Percentiles rank a stretch among this genome's conserved stretches.
Conservation (phyloP, 371 early-diverging fungal species). For the Rhizopus arrhizus region DNA sequence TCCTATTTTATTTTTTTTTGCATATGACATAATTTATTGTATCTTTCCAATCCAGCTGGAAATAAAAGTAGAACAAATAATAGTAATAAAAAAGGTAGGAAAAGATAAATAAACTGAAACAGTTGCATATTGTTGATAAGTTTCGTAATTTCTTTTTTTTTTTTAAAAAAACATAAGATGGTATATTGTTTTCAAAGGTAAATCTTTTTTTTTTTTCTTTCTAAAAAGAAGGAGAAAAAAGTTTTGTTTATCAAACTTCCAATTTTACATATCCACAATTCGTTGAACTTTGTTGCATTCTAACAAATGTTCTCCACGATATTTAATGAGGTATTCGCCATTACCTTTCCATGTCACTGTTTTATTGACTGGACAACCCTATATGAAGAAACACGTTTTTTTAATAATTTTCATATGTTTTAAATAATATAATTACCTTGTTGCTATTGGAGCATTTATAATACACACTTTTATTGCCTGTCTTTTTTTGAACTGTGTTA, state of each 20-base stretch:
- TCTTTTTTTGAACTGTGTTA: constrained; percentile 60
- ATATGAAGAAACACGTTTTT: constrained; percentile 1
- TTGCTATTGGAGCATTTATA: constrained; percentile 56
- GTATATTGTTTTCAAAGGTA: constrained; percentile 1
- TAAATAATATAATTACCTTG: constrained; percentile 29
- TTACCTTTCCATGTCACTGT: constrained; percentile 68
- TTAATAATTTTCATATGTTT: background rate
- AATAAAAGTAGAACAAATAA: no score
- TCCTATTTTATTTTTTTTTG: no score
- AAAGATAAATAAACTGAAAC: background rate
- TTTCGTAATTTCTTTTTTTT: no score
- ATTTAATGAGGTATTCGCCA: constrained; percentile 65
- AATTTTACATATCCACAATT: constrained; percentile 50
- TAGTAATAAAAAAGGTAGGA: background rate
- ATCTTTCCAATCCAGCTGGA: no score
- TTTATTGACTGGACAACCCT: constrained; percentile 67
- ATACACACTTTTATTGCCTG: constrained; percentile 59
- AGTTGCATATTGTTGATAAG: no score
- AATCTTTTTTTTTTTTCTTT: background rate
- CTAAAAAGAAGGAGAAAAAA: background rate
- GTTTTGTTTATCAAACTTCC: no score
- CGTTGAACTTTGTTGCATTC: constrained; percentile 61
- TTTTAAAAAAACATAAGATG: background rate
- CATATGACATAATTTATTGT: no score
- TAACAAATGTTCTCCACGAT: constrained; percentile 63